A percentile compares a stretch with the other conserved stretches of the same genome.
These are phyloP conservation scores for Juglanconis sp. DNA, from an alignment of 2,329 filamentous ascomycete species.

Conservation along the genomic window DNA sequence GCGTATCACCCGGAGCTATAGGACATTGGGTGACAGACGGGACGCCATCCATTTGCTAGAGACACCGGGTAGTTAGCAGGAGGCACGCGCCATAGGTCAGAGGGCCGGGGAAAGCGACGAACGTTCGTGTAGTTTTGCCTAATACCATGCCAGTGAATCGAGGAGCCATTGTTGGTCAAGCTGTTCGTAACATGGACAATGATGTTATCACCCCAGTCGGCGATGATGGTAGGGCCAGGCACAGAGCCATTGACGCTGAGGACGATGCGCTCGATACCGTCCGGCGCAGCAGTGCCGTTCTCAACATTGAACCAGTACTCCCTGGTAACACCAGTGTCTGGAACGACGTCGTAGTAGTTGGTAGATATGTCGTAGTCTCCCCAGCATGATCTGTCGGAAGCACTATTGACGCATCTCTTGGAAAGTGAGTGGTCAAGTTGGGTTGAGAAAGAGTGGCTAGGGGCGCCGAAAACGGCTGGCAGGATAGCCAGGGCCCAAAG, in stretches of 20 bases:
- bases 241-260: constrained; percentile 54
- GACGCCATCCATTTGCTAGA: constrained; percentile 51
- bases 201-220: constrained; percentile 60
- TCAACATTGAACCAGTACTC: constrained; percentile 46
- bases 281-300: constrained; percentile 39
- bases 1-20: constrained; percentile 45
- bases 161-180: constrained; percentile 53
- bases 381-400: constrained; percentile 23
- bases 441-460: background rate
- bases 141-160: constrained; percentile 67
- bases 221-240: constrained; percentile 57
- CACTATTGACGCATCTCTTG: constrained; percentile 21
- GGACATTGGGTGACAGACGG: constrained; percentile 47
- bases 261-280: constrained; percentile 39
- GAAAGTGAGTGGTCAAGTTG: background rate
- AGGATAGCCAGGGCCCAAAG: constrained; percentile 2
- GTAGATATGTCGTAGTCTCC: constrained; percentile 37
- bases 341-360: constrained; percentile 38
- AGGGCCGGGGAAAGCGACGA: constrained; percentile 23
- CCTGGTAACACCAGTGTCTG: constrained; percentile 46
- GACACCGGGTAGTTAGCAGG: constrained; percentile 11
- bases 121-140: constrained; percentile 61
- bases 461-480: background rate
- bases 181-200: constrained; percentile 61
- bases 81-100: constrained; percentile 14